Evolutionary conservation across 768 basidiomycete genomes (phyloP).

Genomic region (Suillus sp.): DNA sequence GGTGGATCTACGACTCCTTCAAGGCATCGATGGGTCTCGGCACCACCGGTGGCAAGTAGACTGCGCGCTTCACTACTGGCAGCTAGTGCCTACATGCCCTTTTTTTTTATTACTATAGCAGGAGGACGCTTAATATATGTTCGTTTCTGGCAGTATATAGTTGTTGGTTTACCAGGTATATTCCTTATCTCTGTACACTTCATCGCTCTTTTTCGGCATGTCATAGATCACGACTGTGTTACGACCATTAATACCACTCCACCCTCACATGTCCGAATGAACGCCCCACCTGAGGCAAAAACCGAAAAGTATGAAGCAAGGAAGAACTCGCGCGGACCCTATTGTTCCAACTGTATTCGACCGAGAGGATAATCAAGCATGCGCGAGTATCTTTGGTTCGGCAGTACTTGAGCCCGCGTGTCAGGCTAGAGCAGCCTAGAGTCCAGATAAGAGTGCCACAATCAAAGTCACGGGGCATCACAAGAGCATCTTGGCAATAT

Average conservation of each 20-base stretch:
- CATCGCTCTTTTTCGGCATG: constrained; percentile 4
- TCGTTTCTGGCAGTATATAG: constrained; percentile 5
- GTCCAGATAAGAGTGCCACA: not conserved
- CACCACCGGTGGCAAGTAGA: constrained; percentile 86
- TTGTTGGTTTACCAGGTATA: constrained; percentile 4
- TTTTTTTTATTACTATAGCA: not conserved
- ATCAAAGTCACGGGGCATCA: not conserved
- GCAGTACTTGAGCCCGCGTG: not conserved
- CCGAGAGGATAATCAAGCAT: not conserved
- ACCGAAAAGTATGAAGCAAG: not conserved
- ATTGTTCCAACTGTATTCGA: not conserved
- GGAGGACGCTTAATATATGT: constrained; percentile 20
- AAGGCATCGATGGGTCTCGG: constrained; percentile 83
- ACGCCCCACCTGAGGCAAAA: not conserved
- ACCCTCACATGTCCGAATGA: not conserved
- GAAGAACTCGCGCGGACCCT: not conserved
- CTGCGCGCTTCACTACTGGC: not conserved
- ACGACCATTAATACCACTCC: not conserved
- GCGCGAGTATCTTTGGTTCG: not conserved
- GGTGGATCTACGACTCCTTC: constrained; percentile 93
- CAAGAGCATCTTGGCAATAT: not conserved
- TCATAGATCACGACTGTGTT: constrained; percentile 7
- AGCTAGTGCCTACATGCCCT: not conserved
- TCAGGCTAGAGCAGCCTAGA: not conserved
- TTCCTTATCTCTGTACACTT: constrained; percentile 3